Evolutionary conservation across 2,329 filamentous ascomycete species (phyloP), one percentile per base, ranked within the genome.

Genomic region (Dactylellina leptospora): DNA sequence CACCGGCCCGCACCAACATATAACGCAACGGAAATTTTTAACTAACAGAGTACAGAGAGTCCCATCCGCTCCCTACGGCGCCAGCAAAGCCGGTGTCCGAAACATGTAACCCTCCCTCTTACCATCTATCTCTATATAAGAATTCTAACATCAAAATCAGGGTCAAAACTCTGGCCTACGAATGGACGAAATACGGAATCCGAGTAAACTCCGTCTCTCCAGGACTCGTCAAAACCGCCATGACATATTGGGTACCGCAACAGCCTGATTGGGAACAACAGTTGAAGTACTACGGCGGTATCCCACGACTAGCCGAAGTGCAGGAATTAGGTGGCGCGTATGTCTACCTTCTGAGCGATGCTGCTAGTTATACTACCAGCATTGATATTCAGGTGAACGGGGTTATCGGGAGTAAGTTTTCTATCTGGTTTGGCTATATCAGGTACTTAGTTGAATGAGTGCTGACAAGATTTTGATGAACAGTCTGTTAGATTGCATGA

Each of bases 181-280:
- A 93, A 79, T 92, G 89, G 90, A 87, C 87, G 0, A 80, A 82
- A 0, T 84, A 88, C 77, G 90, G 90, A 0, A 90, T 93, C 71
- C 80, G 88, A 1, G 87, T 90, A 3, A 92, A 93, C 75, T 85
- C 83, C 16, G 83, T 93, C 45, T 87, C 84, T 38, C 90, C 90
- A 0, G 90, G 90, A 0, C 92, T 92, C 75, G 91, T 92, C 86
- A 89, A 91, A 76, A 91, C 89, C 0, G 85, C 90, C 10, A 79
- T 92, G 50, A 92, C 66, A 28, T 83, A 84, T 75, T 84, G 81
- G 76, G 81, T 84, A 2, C 82, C 83, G 18, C 79, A 80, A 53
- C 80, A 82, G 53, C 79, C 81, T 0, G 83, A 85, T 70, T 85
- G 82, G 82, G 81, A 83, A 50, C 77, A 82, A 70, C 83, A 85